Percentiles rank a stretch among this genome's conserved stretches.
Evolutionary conservation across 2,329 filamentous ascomycete species (phyloP).

Genomic region (Paecilomyces variotii): DNA sequence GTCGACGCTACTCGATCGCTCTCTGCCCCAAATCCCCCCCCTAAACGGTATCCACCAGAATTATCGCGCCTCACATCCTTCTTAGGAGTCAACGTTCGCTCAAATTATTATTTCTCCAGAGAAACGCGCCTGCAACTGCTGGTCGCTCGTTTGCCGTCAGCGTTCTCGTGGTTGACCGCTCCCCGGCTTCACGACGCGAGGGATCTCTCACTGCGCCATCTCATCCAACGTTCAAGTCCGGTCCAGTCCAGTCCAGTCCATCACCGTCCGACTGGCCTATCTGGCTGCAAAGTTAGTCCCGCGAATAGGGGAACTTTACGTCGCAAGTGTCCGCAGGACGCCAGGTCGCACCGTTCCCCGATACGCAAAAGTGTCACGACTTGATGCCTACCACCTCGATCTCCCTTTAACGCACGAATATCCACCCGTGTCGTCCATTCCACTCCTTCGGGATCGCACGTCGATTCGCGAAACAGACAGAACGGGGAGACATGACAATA

Average conservation of each 20-base stretch:
- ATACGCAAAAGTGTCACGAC: constrained; percentile 4
- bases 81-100: not conserved
- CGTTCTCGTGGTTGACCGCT: not conserved
- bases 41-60: not conserved
- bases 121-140: not conserved
- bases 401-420: constrained; percentile 10
- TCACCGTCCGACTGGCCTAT: not conserved
- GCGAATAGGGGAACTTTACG: not conserved
- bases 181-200: not conserved
- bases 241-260: not conserved
- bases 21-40: not conserved
- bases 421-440: constrained; percentile 2
- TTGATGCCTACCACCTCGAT: constrained; percentile 10
- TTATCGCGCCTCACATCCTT: not conserved
- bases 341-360: constrained; percentile 11
- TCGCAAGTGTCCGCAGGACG: constrained; percentile 15
- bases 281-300: not conserved
- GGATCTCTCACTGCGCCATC: not conserved
- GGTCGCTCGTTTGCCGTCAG: not conserved
- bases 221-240: not conserved
- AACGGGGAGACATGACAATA: constrained; percentile 47
- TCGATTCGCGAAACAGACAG: not conserved
- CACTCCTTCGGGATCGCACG: not conserved
- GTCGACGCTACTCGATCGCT: not conserved
- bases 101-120: not conserved